A percentile compares a stretch with the other conserved stretches of the same genome.
Conservation (phyloP, 140 eudicot species). For the Flaveria floridana region DNA sequence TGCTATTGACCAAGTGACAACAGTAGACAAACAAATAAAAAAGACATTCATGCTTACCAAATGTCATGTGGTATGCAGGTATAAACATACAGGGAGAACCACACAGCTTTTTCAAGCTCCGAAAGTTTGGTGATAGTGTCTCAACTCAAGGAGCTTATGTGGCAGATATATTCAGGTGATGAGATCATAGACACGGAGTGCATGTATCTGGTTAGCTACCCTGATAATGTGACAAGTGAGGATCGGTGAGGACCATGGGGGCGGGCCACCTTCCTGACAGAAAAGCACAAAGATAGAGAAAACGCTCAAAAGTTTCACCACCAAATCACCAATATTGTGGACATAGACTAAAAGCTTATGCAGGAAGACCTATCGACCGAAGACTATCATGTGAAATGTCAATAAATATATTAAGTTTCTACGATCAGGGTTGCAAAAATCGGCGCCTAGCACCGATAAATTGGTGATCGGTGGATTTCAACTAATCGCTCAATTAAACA, state of each 20-base stretch:
- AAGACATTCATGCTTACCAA: conserved; percentile 57
- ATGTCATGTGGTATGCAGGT: conserved; percentile 45
- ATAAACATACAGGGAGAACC: conserved; percentile 66
- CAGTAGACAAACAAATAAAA: conserved; percentile 19
- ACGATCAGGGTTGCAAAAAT: too few relatives aligned
- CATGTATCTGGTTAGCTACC: conserved; percentile 64
- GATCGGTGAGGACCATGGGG: conserved; percentile 12
- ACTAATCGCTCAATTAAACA: too few relatives aligned
- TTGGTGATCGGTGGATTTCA: too few relatives aligned
- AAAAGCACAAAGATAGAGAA: conserved; percentile 57
- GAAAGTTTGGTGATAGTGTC: conserved; percentile 38
- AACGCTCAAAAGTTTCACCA: conserved; percentile 56
- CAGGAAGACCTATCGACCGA: neutral
- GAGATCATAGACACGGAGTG: conserved; percentile 62
- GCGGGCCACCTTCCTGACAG: conserved; percentile 37
- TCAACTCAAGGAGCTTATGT: conserved; percentile 58
- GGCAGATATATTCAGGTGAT: conserved; percentile 59
- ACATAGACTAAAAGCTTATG: conserved; percentile 35
- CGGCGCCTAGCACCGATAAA: too few relatives aligned
- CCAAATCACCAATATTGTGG: conserved; percentile 42
- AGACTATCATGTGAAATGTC: neutral
- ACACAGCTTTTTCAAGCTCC: conserved; percentile 47
- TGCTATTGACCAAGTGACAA: too few relatives aligned
- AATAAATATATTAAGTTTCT: too few relatives aligned
- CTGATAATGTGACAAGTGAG: conserved; percentile 56